phyloP scores from a whole-genome alignment of 2,329 filamentous ascomycete genomes.

The Endoconidiophora polonica region DNA sequence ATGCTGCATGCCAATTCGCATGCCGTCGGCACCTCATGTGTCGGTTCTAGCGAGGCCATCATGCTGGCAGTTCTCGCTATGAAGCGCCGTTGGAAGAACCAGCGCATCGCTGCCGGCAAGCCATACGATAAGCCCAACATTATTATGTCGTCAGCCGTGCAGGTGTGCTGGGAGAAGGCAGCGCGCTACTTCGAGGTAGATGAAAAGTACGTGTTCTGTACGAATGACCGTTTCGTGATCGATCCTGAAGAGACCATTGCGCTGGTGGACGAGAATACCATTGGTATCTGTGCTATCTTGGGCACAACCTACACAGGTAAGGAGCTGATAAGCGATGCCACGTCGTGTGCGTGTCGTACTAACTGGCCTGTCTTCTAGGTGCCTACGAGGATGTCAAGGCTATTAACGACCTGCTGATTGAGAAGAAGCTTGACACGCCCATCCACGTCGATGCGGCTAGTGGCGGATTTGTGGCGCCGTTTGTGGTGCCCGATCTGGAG shows the following conservation, averaged over 20 bases:
- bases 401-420: conserved; percentile 71
- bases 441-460: conserved; percentile 91
- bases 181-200: conserved; percentile 84
- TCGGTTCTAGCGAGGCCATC: conserved; percentile 81
- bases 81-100: conserved; percentile 90
- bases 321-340: not conserved
- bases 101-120: conserved; percentile 68
- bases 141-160: conserved; percentile 82
- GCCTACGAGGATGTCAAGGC: conserved; percentile 89
- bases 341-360: not conserved
- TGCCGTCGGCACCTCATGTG: conserved; percentile 71
- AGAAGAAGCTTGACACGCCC: conserved; percentile 59
- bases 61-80: conserved; percentile 74
- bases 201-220: conserved; percentile 61
- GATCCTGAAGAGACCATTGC: conserved; percentile 44
- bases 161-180: conserved; percentile 95
- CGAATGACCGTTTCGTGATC: conserved; percentile 43
- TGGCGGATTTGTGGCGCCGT: conserved; percentile 85
- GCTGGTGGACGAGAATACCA: conserved; percentile 53
- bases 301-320: conserved; percentile 81
- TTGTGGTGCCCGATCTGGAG: conserved; percentile 63
- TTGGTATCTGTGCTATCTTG: conserved; percentile 82
- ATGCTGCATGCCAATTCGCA: conserved; percentile 60
- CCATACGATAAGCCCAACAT: conserved; percentile 70
- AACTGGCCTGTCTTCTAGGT: conserved; percentile 5